Conservation (phyloP, 23 red algal genomes). For the Gracilaria gracilis region DNA sequence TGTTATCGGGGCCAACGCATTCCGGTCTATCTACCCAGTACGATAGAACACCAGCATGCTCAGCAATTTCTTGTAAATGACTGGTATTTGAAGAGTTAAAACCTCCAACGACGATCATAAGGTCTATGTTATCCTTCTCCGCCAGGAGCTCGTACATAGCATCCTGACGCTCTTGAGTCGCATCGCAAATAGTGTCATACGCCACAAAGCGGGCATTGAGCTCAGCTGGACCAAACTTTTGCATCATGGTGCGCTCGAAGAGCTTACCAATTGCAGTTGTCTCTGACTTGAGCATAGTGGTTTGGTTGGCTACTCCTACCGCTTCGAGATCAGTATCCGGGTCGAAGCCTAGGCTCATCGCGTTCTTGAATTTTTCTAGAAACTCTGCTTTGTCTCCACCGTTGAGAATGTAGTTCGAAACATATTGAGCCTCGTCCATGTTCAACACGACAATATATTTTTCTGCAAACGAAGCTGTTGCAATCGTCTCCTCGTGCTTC, state of each 20-base stretch:
- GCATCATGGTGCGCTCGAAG: constrained; percentile 95
- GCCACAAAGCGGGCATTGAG: constrained; percentile 89
- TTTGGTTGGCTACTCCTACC: constrained; percentile 98
- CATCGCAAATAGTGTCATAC: constrained; percentile 98
- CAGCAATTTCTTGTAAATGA: constrained; percentile 96
- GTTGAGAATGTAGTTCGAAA: constrained; percentile 92
- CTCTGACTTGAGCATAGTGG: constrained; percentile 98
- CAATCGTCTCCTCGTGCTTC: constrained; percentile 98
- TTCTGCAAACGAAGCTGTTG: constrained; percentile 96
- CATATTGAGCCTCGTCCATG: constrained; percentile 93
- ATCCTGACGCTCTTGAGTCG: constrained; percentile 99
- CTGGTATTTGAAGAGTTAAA: constrained; percentile 98
- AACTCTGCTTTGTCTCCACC: constrained; percentile 93
- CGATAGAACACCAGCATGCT: constrained; percentile 79
- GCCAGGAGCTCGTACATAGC: constrained; percentile 94
- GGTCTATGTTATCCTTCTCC: constrained; percentile 68
- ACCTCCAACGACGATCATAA: constrained; percentile 94
- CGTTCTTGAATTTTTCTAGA: constrained; percentile 86
- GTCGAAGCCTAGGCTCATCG: constrained; percentile 94
- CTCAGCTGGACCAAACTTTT: constrained; percentile 87
- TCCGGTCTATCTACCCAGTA: constrained; percentile 91
- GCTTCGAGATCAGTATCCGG: constrained; percentile 90
- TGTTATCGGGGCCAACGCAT: constrained; percentile 88
- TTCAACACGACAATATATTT: constrained; percentile 93
- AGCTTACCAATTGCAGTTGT: constrained; percentile 95